These are phyloP conservation scores for Marchantia paleacea DNA, from an alignment of 225 moss, liverwort and hornwort genomes.

Conservation along the genomic window DNA sequence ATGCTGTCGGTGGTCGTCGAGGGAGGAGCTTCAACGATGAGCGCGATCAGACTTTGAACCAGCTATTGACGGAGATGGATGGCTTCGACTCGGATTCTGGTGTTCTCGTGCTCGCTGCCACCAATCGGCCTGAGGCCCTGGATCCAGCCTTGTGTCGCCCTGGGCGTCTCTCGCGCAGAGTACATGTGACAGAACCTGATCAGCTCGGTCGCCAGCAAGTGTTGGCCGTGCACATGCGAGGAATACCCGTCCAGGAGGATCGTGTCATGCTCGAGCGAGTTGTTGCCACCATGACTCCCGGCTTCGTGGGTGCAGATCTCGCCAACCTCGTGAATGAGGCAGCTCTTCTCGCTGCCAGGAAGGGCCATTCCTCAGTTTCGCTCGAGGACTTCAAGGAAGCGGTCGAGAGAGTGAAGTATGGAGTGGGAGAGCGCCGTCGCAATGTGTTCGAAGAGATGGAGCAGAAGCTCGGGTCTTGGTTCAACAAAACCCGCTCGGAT, in stretches of 20 bases:
- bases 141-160: constrained; percentile 91
- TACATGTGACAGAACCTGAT: constrained; percentile 82
- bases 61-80: constrained; percentile 98
- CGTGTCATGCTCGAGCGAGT: constrained; percentile 48
- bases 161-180: constrained; percentile 82
- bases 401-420: constrained; percentile 67
- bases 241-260: constrained; percentile 69
- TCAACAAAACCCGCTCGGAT: constrained; percentile 46
- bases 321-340: constrained; percentile 96
- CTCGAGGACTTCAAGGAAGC: constrained; percentile 79
- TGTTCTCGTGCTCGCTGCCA: constrained; percentile 90
- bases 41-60: constrained; percentile 91
- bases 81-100: constrained; percentile 89
- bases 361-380: constrained; percentile 57
- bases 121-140: constrained; percentile 87
- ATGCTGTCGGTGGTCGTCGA: constrained; percentile 89
- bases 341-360: constrained; percentile 79
- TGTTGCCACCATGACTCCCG: constrained; percentile 72
- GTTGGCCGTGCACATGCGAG: constrained; percentile 88
- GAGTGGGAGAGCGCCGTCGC: constrained; percentile 57
- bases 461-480: constrained; percentile 68
- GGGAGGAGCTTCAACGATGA: constrained; percentile 93
- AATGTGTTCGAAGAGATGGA: constrained; percentile 58
- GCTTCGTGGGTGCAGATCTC: constrained; percentile 89
- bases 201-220: constrained; percentile 81